These are phyloP conservation scores for Phyllostachys edulis DNA, from an alignment of 176 grass and related monocot species.

Conservation along the genomic window DNA sequence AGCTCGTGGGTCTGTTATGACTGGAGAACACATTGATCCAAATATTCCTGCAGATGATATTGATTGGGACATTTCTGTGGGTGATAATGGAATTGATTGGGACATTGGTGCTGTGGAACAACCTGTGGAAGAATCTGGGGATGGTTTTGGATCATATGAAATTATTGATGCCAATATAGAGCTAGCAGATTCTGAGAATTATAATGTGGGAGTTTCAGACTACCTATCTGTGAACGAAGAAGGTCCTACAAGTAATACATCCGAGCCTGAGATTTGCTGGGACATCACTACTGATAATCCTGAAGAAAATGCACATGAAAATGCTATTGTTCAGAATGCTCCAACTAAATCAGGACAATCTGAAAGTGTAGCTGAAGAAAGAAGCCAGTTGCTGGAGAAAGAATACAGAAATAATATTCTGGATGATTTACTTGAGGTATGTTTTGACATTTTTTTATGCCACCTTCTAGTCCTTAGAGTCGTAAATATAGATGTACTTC, in stretches of 20 bases:
- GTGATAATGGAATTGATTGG: conserved; percentile 84
- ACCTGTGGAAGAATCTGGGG: conserved; percentile 61
- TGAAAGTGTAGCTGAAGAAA: conserved; percentile 44
- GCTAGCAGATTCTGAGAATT: conserved; percentile 53
- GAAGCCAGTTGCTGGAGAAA: conserved; percentile 84
- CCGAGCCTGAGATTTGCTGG: conserved; percentile 73
- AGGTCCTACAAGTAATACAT: conserved; percentile 23
- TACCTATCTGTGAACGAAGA: conserved; percentile 41
- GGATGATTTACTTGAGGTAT: conserved; percentile 93
- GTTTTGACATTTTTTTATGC: not conserved
- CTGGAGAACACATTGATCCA: conserved; percentile 33
- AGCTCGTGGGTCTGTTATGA: conserved; percentile 26
- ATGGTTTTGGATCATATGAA: conserved; percentile 69
- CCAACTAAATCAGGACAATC: conserved; percentile 42
- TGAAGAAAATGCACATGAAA: conserved; percentile 30
- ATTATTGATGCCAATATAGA: conserved; percentile 82
- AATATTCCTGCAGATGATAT: conserved; percentile 58
- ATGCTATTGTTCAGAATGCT: conserved; percentile 33
- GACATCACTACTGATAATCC: conserved; percentile 61
- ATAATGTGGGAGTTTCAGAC: conserved; percentile 37
- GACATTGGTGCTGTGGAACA: conserved; percentile 77
- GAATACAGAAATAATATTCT: conserved; percentile 91
- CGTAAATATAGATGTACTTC: not conserved
- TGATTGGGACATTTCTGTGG: conserved; percentile 88
- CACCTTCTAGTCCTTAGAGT: not conserved